Evolutionary conservation across 225 moss, liverwort and hornwort species (phyloP), one percentile per base, ranked within the genome.

Genomic region (Sphagnum contortum): DNA sequence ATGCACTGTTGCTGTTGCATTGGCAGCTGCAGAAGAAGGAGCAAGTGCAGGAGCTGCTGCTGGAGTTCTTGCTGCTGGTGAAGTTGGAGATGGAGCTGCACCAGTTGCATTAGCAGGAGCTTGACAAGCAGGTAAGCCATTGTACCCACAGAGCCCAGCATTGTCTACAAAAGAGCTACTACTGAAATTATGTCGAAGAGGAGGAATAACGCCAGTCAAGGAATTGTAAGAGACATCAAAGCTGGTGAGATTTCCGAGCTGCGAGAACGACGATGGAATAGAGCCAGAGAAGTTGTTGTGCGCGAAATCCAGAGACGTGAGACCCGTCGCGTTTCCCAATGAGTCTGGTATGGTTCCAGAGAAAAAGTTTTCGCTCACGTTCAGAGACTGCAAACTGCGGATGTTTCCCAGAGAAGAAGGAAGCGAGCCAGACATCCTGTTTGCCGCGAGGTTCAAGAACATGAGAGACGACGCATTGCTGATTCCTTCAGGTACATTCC

Each of bases 221-320:
- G 89, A 77, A 47, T 91, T 89, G 77, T 80, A 78, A 3, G 89
- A 71, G 2, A 91, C 82, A 12, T 84, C 73, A 9, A 91, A 66
- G 45, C 54, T 74, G 10, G 76, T 79, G 47, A 94, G 78, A 8
- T 66, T 64, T 6, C 6, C 52, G 4, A 84, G 60, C 8, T 52
- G 56, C 0, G 71, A 66, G 11, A 80, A 80, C 4, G 66, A 72
- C 6, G 49, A 0, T 3, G 84, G 84, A 3, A 84, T 73, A 57
- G 60, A 14, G n/a, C 84, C 84, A 44, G 59, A 54, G 9, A 84
- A 45, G 29, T 48, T 71, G 14, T 84, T 84, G 5, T 47, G 0
- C 0, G 72, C 65, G 2, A 84, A 57, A 45, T 80, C 77, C 0
- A 84, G 59, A 8, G 66, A 3, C 4, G 46, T 12, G 0, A 84